Conservation (phyloP, 2,329 filamentous ascomycete genomes). For the Fusarium transvaalense region DNA sequence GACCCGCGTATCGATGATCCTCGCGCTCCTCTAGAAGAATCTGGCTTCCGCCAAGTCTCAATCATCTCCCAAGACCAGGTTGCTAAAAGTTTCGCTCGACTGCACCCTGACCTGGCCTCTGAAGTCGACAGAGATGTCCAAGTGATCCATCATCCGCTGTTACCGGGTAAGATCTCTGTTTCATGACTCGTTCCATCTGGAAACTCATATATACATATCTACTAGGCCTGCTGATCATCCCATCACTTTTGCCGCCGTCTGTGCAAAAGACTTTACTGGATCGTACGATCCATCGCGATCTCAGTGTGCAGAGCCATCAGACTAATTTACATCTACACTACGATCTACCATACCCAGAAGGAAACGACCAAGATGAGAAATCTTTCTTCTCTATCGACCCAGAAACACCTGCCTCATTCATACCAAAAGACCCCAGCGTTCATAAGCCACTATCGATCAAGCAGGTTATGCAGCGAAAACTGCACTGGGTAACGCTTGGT, state of each 20-base stretch:
- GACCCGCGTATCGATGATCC: constrained; percentile 71
- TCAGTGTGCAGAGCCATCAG: constrained; percentile 78
- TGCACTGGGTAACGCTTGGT: constrained; percentile 94
- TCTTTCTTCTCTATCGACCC: constrained; percentile 69
- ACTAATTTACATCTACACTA: constrained; percentile 94
- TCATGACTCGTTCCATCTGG: not conserved
- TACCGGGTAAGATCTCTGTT: constrained; percentile 70
- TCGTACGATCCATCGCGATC: constrained; percentile 80
- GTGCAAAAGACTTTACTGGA: constrained; percentile 79
- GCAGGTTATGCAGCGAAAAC: constrained; percentile 80
- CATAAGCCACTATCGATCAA: constrained; percentile 79
- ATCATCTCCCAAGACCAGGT: constrained; percentile 59
- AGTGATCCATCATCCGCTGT: constrained; percentile 72
- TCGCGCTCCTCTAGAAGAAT: constrained; percentile 52
- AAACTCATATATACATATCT: constrained; percentile 6
- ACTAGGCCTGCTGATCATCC: constrained; percentile 83
- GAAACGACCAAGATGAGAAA: constrained; percentile 39
- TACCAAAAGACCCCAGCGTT: constrained; percentile 76
- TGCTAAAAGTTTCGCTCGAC: constrained; percentile 57
- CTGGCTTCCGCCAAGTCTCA: constrained; percentile 61
- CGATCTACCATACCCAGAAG: constrained; percentile 69
- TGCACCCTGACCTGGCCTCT: constrained; percentile 53
- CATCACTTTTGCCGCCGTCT: constrained; percentile 75
- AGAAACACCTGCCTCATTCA: constrained; percentile 66
- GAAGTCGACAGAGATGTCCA: constrained; percentile 56